Percentiles rank a stretch among this genome's conserved stretches.
These are phyloP conservation scores for Amphirosellinia nigrospora DNA, from an alignment of 495 filamentous ascomycete species.

Conservation along the genomic window DNA sequence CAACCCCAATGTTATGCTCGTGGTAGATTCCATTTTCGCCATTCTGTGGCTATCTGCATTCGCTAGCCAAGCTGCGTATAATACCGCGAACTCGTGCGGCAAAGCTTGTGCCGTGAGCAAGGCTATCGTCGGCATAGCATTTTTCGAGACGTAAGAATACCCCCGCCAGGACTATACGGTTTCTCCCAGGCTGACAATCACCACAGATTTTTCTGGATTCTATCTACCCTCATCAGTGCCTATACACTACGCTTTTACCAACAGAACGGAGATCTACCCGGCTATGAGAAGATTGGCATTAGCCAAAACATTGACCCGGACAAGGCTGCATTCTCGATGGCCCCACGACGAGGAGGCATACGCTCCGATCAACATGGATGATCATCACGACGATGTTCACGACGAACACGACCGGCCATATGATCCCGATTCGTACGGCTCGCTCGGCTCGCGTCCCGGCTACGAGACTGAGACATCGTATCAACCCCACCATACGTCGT, in stretches of 20 bases:
- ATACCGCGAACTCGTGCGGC: conserved; percentile 55
- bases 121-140: conserved; percentile 75
- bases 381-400: conserved; percentile 45
- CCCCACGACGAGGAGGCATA: conserved; percentile 61
- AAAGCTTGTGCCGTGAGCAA: conserved; percentile 74
- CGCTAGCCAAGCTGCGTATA: conserved; percentile 73
- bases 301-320: conserved; percentile 62
- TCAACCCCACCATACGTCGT: conserved; percentile 35
- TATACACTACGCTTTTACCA: conserved; percentile 81
- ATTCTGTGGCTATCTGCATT: conserved; percentile 88
- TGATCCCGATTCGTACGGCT: conserved; percentile 44
- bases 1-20: conserved; percentile 81
- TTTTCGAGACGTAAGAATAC: conserved; percentile 76
- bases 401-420: conserved; percentile 35
- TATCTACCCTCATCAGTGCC: conserved; percentile 75
- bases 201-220: conserved; percentile 72
- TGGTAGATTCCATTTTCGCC: conserved; percentile 73
- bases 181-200: conserved; percentile 15
- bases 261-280: conserved; percentile 76
- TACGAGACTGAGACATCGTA: conserved; percentile 43
- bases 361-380: conserved; percentile 52
- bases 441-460: conserved; percentile 30
- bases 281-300: conserved; percentile 61
- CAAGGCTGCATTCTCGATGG: conserved; percentile 63
- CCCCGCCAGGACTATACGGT: conserved; percentile 1